phyloP scores from a whole-genome alignment of 129 eudicot species.

The Pseudognaphalium luteoalbum region DNA sequence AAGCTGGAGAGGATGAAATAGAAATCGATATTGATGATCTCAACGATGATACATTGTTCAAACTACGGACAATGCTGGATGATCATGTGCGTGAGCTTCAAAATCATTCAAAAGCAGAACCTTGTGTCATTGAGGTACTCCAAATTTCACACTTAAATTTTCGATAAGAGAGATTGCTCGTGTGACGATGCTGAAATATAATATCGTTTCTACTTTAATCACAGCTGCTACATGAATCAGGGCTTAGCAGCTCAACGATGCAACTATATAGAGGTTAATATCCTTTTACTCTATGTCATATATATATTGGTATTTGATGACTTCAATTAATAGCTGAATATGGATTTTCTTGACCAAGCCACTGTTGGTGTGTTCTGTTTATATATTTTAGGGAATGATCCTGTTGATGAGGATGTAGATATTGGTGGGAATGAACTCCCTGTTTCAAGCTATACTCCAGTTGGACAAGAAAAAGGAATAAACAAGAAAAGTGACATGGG shows the following conservation, averaged over 20 bases:
- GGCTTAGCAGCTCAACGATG: constrained; percentile 86
- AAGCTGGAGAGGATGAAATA: constrained; percentile 74
- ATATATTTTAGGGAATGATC: constrained; percentile 47
- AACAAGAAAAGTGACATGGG: constrained; percentile 39
- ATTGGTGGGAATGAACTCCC: constrained; percentile 82
- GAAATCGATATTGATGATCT: constrained; percentile 83
- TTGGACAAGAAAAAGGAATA: constrained; percentile 45
- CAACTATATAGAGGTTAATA: constrained; percentile 64
- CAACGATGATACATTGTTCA: constrained; percentile 51
- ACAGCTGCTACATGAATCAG: constrained; percentile 78
- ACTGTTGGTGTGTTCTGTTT: neutral
- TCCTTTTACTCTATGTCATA: neutral
- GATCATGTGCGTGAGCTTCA: constrained; percentile 50
- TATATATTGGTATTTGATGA: neutral
- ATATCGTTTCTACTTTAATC: neutral
- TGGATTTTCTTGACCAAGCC: constrained; percentile 8
- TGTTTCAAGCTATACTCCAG: constrained; percentile 65
- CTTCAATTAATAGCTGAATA: constrained; percentile 15
- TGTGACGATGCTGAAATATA: constrained; percentile 8
- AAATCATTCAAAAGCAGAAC: constrained; percentile 49
- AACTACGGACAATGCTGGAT: constrained; percentile 58
- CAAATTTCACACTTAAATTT: neutral
- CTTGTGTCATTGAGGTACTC: constrained; percentile 77
- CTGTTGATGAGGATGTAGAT: constrained; percentile 59
- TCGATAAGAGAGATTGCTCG: neutral